These are phyloP conservation scores for Alternaria dauci DNA, from an alignment of 2,329 filamentous ascomycete species.

Conservation along the genomic window DNA sequence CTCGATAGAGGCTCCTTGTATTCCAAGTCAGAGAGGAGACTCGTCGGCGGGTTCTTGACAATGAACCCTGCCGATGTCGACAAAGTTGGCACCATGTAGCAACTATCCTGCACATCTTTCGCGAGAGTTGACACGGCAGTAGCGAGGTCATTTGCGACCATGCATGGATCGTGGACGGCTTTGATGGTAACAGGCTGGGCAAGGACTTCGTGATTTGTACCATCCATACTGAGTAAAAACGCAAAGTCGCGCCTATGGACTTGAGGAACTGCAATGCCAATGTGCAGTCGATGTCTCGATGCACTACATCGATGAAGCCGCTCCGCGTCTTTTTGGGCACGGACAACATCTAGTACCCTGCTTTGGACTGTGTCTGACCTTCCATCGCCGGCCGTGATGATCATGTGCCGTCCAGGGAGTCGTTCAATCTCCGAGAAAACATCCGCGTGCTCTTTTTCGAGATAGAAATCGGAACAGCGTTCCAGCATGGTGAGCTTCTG, in stretches of 20 bases:
- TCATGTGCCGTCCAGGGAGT: slow-evolving; percentile 31
- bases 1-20: slow-evolving; percentile 34
- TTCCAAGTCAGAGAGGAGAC: slow-evolving; percentile 33
- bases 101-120: slow-evolving; percentile 11
- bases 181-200: slow-evolving; percentile 29
- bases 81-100: slow-evolving; percentile 32
- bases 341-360: slow-evolving; percentile 29
- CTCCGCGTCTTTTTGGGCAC: slow-evolving; percentile 38
- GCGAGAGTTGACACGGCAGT: slow-evolving; percentile 23
- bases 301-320: slow-evolving; percentile 30
- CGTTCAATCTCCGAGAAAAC: slow-evolving; percentile 33
- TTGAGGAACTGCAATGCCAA: slow-evolving; percentile 37
- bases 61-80: slow-evolving; percentile 31
- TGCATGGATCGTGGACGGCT: slow-evolving; percentile 19
- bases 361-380: slow-evolving; percentile 21
- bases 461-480: slow-evolving; percentile 31
- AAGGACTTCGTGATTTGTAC: slow-evolving; percentile 32
- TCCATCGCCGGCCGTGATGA: slow-evolving; percentile 25
- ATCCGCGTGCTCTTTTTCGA: slow-evolving; percentile 37
- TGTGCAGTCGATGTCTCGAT: slow-evolving; percentile 27
- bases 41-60: slow-evolving; percentile 27
- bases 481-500: slow-evolving; percentile 33
- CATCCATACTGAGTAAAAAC: slow-evolving; percentile 29
- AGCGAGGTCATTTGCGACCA: slow-evolving; percentile 21
- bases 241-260: slow-evolving; percentile 39